A percentile compares a stretch with the other conserved stretches of the same genome.
Evolutionary conservation across 202 grass and related monocot species (phyloP).

Genomic region (Carex sylvatica): DNA sequence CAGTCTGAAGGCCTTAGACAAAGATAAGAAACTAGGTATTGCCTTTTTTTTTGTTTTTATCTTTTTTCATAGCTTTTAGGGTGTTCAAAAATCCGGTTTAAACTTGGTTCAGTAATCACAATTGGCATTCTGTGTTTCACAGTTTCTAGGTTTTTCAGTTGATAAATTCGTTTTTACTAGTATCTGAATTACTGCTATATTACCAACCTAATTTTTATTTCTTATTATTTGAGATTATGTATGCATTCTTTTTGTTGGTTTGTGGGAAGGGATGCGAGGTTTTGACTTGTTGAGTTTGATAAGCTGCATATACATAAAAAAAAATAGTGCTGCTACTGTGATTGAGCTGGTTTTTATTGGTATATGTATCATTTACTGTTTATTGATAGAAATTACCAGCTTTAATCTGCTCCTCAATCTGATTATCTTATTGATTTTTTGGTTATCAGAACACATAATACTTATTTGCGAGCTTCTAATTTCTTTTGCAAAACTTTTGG

Average conservation of each 20-base stretch:
- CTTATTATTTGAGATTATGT: too few relatives aligned
- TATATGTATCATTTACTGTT: not conserved
- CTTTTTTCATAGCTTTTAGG: not conserved
- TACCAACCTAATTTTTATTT: not conserved
- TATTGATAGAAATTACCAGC: not conserved
- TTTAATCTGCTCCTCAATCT: not conserved
- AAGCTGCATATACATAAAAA: not conserved
- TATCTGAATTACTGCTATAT: not conserved
- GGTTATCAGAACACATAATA: not conserved
- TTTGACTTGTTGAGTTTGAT: not conserved
- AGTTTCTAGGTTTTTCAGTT: not conserved
- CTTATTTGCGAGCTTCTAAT: not conserved
- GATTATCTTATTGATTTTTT: not conserved
- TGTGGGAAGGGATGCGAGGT: not conserved
- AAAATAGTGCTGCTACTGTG: not conserved
- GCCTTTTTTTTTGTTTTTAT: not conserved
- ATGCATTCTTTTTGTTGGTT: too few relatives aligned
- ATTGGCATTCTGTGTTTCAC: not conserved
- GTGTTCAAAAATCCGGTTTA: not conserved
- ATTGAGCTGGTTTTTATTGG: not conserved
- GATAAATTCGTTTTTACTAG: not conserved
- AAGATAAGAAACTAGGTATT: slow-evolving; percentile 60
- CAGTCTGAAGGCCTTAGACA: slow-evolving; percentile 53
- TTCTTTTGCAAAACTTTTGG: not conserved
- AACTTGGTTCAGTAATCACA: not conserved